Evolutionary conservation across 1,284 basidiomycete species (phyloP).

Genomic region (Porodaedalea pini): DNA sequence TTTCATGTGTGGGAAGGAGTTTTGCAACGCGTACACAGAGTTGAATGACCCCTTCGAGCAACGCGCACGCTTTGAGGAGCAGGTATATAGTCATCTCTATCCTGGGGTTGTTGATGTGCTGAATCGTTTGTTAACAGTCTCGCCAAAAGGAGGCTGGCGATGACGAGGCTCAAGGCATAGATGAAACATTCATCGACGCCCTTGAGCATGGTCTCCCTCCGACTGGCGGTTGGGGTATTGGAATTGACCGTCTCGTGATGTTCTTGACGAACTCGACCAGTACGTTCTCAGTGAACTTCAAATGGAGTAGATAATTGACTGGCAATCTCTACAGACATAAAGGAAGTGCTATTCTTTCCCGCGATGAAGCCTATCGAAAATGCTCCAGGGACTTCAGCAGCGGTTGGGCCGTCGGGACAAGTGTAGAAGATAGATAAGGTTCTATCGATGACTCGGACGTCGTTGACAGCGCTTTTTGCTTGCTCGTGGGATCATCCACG

Average conservation of each 20-base stretch:
- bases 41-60: slow-evolving; percentile 98
- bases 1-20: slow-evolving; percentile 98
- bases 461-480: no score
- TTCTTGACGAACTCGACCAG: slow-evolving; percentile 91
- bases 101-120: slow-evolving; percentile 11
- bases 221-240: slow-evolving; percentile 95
- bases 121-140: slow-evolving; percentile 37
- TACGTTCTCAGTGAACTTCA: slow-evolving; percentile 36
- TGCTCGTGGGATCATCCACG: no score
- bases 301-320: slow-evolving; percentile 14
- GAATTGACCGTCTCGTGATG: slow-evolving; percentile 94
- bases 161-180: slow-evolving; percentile 96
- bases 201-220: slow-evolving; percentile 97
- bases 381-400: slow-evolving; percentile 24
- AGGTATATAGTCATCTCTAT: slow-evolving; percentile 40
- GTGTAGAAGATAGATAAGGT: slow-evolving; percentile 19
- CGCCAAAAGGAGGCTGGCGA: slow-evolving; percentile 96
- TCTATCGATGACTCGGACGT: no score
- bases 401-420: slow-evolving; percentile 27
- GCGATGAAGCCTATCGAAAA: slow-evolving; percentile 82
- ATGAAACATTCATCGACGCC: slow-evolving; percentile 93
- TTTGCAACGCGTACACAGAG: slow-evolving; percentile 98
- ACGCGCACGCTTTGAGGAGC: slow-evolving; percentile 93
- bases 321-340: slow-evolving; percentile 63
- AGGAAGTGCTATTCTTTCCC: slow-evolving; percentile 87